phyloP scores from a whole-genome alignment of 306 rosid genomes.

The Vicia faba region DNA sequence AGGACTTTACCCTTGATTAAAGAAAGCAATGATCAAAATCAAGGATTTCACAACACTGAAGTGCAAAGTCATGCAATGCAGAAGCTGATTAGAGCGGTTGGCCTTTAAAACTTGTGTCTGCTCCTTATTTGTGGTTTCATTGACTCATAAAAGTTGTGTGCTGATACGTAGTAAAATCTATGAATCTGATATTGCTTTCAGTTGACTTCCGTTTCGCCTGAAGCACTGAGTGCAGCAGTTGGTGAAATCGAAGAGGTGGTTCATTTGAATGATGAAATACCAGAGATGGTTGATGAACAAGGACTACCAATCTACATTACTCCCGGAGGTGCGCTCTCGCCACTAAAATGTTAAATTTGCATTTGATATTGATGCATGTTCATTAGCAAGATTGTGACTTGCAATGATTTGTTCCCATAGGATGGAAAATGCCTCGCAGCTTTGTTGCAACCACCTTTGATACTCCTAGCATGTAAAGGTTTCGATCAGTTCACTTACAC shows the following conservation, averaged over 20 bases:
- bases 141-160: conserved; percentile 6
- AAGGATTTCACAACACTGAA: conserved; percentile 30
- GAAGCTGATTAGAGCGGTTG: conserved; percentile 38
- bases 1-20: conserved; percentile 29
- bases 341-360: not conserved
- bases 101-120: conserved; percentile 20
- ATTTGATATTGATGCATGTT: conserved; percentile 4
- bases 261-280: conserved; percentile 27
- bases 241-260: conserved; percentile 26
- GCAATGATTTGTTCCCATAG: conserved; percentile 1
- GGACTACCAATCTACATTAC: not conserved
- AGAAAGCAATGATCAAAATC: conserved; percentile 1
- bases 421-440: conserved; percentile 23
- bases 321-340: not conserved
- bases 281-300: conserved; percentile 4
- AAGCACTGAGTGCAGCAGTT: conserved; percentile 32
- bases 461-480: not conserved
- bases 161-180: conserved; percentile 37
- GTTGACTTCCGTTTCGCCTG: conserved; percentile 32
- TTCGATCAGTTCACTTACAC: conserved; percentile 11
- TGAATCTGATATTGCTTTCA: conserved; percentile 30
- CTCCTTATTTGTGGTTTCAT: conserved; percentile 14
- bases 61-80: conserved; percentile 37
- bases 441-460: conserved; percentile 21
- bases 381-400: conserved; percentile 9